Base-by-base conservation (phyloP, 176 grass and related monocot species). In the Eleusine coracana region DNA sequence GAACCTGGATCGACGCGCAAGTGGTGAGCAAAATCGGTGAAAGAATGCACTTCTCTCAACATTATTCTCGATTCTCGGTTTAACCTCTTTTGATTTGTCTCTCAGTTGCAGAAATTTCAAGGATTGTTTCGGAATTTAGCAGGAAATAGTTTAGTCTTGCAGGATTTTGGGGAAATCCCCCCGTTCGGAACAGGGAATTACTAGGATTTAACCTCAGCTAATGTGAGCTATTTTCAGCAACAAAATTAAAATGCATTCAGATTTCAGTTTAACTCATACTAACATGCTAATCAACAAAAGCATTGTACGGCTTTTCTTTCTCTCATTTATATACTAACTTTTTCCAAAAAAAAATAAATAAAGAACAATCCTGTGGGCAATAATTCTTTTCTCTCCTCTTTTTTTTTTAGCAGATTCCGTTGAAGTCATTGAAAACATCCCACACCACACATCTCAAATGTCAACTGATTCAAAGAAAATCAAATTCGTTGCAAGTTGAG, bases 1-100 rank as follows among this genome's bases (percentile, higher is more conserved):
- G 85, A 17, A 74, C 15, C 2, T 96, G 87, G 90, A 27, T 92
- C 10, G 66, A 78, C 10, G 50, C 82, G 58, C 63, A 71, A n/a
- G 56, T 70, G 72, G 86, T 80, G 59, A 86, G 84, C 16, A 41
- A 3, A 36, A 51, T 16, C 10, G 44, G 7, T 5, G 42, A 23
- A 70, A 17, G 7, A 0, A 27, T 44, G 5, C 55, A 11, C 37
- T 20, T 11, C 31, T 63, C 10, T 60, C 18, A 10, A 11, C 5
- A 46, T 23, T 42, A 4, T 42, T 15, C 17, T 9, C 66, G n/a
- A 40, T 31, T 15, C 17, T 9, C 66, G n/a, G 39, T 31, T 1
- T 29, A 10, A 5, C 10, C 25, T 63, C 20, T 82, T 62, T 46
- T 38, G 28, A 79, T 37, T 66, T 68, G 18, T 17, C 44, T 67